phyloP scores from a whole-genome alignment of 768 basidiomycete species.

The Thelephora aurantiotincta region DNA sequence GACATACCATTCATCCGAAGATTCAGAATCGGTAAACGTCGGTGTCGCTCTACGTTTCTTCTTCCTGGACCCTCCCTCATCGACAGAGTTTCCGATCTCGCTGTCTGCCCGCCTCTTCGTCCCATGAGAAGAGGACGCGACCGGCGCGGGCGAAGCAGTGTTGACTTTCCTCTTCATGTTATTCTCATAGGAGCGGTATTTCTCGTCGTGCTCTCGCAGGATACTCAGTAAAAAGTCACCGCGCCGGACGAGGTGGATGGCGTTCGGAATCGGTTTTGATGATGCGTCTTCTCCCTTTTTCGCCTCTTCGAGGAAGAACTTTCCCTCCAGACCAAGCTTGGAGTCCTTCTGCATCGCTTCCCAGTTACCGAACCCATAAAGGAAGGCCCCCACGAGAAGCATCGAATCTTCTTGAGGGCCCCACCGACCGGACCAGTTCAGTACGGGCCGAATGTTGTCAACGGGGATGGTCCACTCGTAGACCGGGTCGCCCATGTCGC shows the following conservation, averaged over 20 bases:
- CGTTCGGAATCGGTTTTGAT: constrained; percentile 85
- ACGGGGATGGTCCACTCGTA: constrained; percentile 82
- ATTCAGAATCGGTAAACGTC: constrained; percentile 95
- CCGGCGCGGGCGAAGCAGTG: constrained; percentile 59
- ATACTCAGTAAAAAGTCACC: constrained; percentile 86
- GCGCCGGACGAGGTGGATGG: constrained; percentile 93
- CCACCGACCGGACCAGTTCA: constrained; percentile 97
- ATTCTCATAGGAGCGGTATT: constrained; percentile 78
- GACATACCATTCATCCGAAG: constrained; percentile 81
- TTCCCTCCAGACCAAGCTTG: constrained; percentile 70
- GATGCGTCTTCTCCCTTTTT: constrained; percentile 85
- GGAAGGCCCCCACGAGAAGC: constrained; percentile 85
- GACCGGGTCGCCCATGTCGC: constrained; percentile 47
- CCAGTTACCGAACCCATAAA: constrained; percentile 96
- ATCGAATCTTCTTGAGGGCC: constrained; percentile 84
- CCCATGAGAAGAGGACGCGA: constrained; percentile 52
- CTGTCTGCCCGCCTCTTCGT: constrained; percentile 74
- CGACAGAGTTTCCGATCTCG: constrained; percentile 66
- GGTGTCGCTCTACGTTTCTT: constrained; percentile 82
- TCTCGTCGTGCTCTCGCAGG: constrained; percentile 80
- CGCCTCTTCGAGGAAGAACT: constrained; percentile 96
- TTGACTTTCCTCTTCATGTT: constrained; percentile 60
- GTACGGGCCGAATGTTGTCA: constrained; percentile 85
- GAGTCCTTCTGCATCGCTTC: constrained; percentile 87
- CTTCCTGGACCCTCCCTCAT: constrained; percentile 42